Base-by-base conservation (phyloP, 2,329 filamentous ascomycete genomes). In the Neobulgaria alba region DNA sequence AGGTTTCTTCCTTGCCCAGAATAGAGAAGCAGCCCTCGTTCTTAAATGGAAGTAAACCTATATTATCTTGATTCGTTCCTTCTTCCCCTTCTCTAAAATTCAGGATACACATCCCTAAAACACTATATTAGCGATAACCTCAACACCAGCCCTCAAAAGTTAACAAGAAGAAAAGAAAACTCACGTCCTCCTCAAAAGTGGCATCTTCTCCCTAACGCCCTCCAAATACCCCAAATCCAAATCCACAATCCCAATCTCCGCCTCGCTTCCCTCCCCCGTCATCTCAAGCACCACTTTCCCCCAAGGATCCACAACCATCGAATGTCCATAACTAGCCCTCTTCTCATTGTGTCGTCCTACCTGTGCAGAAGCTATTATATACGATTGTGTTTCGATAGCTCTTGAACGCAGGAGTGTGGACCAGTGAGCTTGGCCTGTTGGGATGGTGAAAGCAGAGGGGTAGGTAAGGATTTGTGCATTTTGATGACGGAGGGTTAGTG, bases 371-470 rank as follows among this genome's bases (percentile, higher is more conserved):
- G 89, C 90, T 46, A 95, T 67, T 2, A 95, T 80, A 67, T 85
- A 96, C 41, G 79, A 78, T 64, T 95, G 85, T 14, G 82, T 87
- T 68, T 95, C 90, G 45, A 95, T 86, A 8, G 90, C 90, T 34
- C 90, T 71, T 3, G 86, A 79, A 19, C 85, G 71, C 10, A 95
- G 67, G 4, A 96, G 65, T 2, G 77, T 69, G 56, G 87, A 79
- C 90, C 90, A 96, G 63, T 95, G 90, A 1, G 85, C 85, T 42
- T 69, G 71, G 0, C 90, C 90, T 0, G 90, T 95, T 1, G 82
- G 78, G 0, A 93, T 73, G 0, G 89, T 95, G 58, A 95, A 96
- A 3, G 90, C 90, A 4, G 85, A 90, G 0, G 90, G 90, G 57
- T 90, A 95, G 0, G 86, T 78, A 36, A 95, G 67, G 39, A 95